Conservation (phyloP, 1,139 yeast species). For the Yamadazyma oceani region DNA sequence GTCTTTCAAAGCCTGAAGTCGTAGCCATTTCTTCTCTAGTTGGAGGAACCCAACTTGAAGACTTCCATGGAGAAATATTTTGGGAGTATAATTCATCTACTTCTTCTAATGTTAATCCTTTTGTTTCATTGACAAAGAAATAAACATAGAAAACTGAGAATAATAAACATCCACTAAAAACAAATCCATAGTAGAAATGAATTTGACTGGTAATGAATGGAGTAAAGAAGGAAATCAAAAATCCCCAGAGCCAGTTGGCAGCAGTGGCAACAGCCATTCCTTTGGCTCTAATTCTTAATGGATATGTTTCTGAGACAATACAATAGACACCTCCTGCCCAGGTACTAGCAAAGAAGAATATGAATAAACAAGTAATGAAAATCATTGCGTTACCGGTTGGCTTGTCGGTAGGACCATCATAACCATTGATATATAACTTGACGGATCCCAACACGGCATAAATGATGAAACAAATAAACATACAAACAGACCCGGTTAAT, state of each 20-base stretch:
- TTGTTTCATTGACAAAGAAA: constrained; percentile 48
- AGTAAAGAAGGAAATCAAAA: constrained; percentile 36
- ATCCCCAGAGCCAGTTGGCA: constrained; percentile 41
- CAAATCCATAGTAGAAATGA: constrained; percentile 16
- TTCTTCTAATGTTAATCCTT: constrained; percentile 46
- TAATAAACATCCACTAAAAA: constrained; percentile 14
- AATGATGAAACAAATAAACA: constrained; percentile 34
- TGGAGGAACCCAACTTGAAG: constrained; percentile 47
- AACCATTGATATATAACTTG: constrained; percentile 56
- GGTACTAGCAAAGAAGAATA: constrained; percentile 80
- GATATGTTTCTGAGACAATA: constrained; percentile 42
- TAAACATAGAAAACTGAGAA: constrained; percentile 39
- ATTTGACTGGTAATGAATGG: constrained; percentile 25
- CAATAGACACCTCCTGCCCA: constrained; percentile 89
- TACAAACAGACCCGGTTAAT: constrained; percentile 46
- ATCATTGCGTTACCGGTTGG: constrained; percentile 75
- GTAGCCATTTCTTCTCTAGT: constrained; percentile 22
- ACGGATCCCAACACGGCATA: constrained; percentile 63
- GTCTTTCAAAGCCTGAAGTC: constrained; percentile 12
- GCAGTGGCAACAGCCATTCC: constrained; percentile 38
- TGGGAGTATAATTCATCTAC: constrained; percentile 40
- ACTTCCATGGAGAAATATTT: constrained; percentile 45
- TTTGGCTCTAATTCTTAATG: constrained; percentile 27
- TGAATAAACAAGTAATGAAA: constrained; percentile 74
- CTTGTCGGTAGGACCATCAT: constrained; percentile 31